Conservation (phyloP, 441 rosid genomes). For the Populus hybrid region DNA sequence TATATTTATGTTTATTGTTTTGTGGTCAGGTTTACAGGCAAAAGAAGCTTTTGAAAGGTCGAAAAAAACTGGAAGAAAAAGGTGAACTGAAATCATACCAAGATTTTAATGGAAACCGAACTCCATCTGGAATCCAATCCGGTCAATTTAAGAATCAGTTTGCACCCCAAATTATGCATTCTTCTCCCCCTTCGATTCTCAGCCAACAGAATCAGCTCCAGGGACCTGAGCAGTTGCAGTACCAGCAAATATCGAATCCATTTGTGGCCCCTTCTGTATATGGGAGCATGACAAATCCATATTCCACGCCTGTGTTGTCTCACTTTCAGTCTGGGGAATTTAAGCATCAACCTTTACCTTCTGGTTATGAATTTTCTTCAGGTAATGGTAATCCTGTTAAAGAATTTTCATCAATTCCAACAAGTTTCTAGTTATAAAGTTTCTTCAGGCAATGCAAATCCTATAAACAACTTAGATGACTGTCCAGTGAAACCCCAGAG, state of each 20-base stretch:
- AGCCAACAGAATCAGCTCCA: slow-evolving; percentile 48
- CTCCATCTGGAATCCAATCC: slow-evolving; percentile 38
- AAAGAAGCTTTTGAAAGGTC: slow-evolving; percentile 46
- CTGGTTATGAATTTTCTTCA: slow-evolving; percentile 53
- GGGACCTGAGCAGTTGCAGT: slow-evolving; percentile 49
- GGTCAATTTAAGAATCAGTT: slow-evolving; percentile 47
- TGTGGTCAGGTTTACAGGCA: slow-evolving; percentile 47
- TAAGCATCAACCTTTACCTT: slow-evolving; percentile 44
- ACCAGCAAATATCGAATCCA: slow-evolving; percentile 49
- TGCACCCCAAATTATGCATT: slow-evolving; percentile 30
- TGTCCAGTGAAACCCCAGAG: slow-evolving; percentile 46
- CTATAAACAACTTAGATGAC: slow-evolving; percentile 39
- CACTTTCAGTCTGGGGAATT: slow-evolving; percentile 49
- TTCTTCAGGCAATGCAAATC: slow-evolving; percentile 40
- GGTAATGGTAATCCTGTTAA: slow-evolving; percentile 36
- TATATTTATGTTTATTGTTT: slow-evolving; percentile 5
- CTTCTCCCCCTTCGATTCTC: slow-evolving; percentile 41
- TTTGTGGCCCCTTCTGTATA: slow-evolving; percentile 47
- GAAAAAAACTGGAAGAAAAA: slow-evolving; percentile 41
- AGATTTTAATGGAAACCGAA: slow-evolving; percentile 42
- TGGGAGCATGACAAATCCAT: slow-evolving; percentile 54
- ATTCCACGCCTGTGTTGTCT: slow-evolving; percentile 52
- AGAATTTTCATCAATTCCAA: slow-evolving; percentile 36
- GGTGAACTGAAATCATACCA: slow-evolving; percentile 38
- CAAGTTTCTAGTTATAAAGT: slow-evolving; percentile 22